Base-by-base conservation (phyloP, 148 eudicot genomes). In the Amaranthus cruentus region DNA sequence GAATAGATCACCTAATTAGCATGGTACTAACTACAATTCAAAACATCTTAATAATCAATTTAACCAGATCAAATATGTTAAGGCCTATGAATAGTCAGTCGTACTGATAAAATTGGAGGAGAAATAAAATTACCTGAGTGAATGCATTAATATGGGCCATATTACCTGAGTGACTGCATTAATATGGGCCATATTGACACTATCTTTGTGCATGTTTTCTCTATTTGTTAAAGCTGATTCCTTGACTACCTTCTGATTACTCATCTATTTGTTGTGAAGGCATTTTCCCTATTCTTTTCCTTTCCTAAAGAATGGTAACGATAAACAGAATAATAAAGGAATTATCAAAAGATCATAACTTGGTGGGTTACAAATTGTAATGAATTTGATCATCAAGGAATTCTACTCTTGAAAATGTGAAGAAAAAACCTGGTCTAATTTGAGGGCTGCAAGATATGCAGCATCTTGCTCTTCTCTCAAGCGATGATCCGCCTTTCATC, bases 391-490 rank as follows among this genome's bases (percentile, higher is more conserved):
- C 49, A 51, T 61, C 47, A 59, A 62, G 58, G 68, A 72, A 50
- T 67, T 18, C 42, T 18, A 67, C 28, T 21, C 46, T 67, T 18
- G 67, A 3, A 14, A 2, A 44, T 47, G 70, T 49, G 75, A 62
- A 56, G 65, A 18, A 6, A 55, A 76, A 66, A 88, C 98, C 98
- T 95, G 90, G 82, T 95, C 98, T 55, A 83, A 70, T n/a, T 70
- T 72, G 57, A 95, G 91, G 67, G 98, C 81, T 55, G 91, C 89
- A 70, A 83, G 65, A 86, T 95, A 95, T 18, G 98, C 98, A 8
- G 82, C 87, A 83, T 95, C 96, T 77, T 95, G 98, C 62, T 95
- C 97, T 82, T 91, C 91, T 76, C 85, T 90, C 79, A 90, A 46
- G 44, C 79, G 83, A 56, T 81, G 81, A 82, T 89, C 90, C 0